Evolutionary conservation across 495 filamentous ascomycete species (phyloP), one percentile per base, ranked within the genome.

Genomic region (Penicillium angulare): DNA sequence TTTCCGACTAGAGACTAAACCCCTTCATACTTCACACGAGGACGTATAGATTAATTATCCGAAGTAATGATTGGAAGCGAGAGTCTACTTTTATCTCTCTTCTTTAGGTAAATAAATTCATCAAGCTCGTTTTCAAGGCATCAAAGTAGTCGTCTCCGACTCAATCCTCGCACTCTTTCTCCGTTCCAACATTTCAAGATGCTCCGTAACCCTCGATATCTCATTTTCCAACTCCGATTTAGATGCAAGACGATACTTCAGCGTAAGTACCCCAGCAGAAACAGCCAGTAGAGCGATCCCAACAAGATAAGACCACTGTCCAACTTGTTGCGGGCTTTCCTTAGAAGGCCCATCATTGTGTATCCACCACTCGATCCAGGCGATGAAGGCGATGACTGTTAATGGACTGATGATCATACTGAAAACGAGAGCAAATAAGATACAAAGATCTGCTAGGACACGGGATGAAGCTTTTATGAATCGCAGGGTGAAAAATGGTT

Each of bases 331-430:
- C 3, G 64, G 63, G 27, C 47, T 55, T 42, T 68, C 65, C 35
- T 64, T 59, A 5, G 55, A 52, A 0, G 67, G 67, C 0, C 67
- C 65, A 35, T 71, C 67, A 17, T 68, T 60, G 21, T 52, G 45
- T 7, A 71, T 67, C 34, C 56, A 65, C 47, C 58, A 67, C 41
- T 71, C 67, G 8, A 64, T 60, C 65, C 65, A 71, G 5, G 44
- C 49, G 5, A 71, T 60, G 39, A 71, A 71, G 0, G 63, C 67
- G 10, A 68, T 51, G 2, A 61, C 62, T 0, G 67, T 68, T 0
- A 71, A 47, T 0, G 65, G 65, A n/a, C 67, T 71, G 32, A 64
- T 47, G 12, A 71, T 57, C 55, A 71, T 65, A 38, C 67, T 71
- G 18, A 71, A 65, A 0, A 64, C 1, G 0, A 68, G 33, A 0